Evolutionary conservation across 768 basidiomycete species (phyloP), one percentile per base, ranked within the genome.

Genomic region (Mycena galericulata): DNA sequence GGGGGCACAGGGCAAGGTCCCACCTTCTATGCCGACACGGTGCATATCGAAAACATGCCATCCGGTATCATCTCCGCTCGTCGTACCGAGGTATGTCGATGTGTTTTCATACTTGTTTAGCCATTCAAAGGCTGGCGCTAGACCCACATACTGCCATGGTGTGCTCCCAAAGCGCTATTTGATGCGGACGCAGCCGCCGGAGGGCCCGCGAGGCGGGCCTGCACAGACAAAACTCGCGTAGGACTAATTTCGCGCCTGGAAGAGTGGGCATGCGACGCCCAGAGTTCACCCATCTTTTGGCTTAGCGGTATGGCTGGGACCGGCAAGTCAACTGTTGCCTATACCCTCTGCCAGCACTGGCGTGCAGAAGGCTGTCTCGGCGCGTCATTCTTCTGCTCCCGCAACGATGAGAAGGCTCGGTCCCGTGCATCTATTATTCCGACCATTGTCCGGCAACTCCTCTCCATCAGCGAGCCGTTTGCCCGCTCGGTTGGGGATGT

Each of bases 51-150:
- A 50, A 50, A 50, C 47, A 29, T 50, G 24, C 20, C 41, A n/a
- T n/a, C n/a, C n/a, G n/a, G n/a, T n/a, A n/a, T n/a, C n/a, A n/a
- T n/a, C n/a, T n/a, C n/a, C 55, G 55, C 40, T 27, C 20, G 22
- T 40, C 43, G 40, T 57, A 18, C 3, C 43, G 26, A 57, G 8
- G 55, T 57, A 43, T 57, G 55, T 43, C 7, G 15, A 57, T 57
- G 55, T 57, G 56, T 58, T 58, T 58, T 58, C 56, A 58, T 58
- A 22, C 56, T 29, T 43, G 41, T 58, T 43, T 29, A 45, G 24
- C 56, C 24, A 14, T 11, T n/a, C n/a, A n/a, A n/a, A n/a, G n/a
- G n/a, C n/a, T n/a, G n/a, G n/a, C n/a, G n/a, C n/a, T n/a, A n/a
- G n/a, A n/a, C n/a, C n/a, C n/a, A n/a, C n/a, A n/a, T n/a, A n/a